Base-by-base conservation (phyloP, 148 eudicot genomes). In the Selenicereus undatus region DNA sequence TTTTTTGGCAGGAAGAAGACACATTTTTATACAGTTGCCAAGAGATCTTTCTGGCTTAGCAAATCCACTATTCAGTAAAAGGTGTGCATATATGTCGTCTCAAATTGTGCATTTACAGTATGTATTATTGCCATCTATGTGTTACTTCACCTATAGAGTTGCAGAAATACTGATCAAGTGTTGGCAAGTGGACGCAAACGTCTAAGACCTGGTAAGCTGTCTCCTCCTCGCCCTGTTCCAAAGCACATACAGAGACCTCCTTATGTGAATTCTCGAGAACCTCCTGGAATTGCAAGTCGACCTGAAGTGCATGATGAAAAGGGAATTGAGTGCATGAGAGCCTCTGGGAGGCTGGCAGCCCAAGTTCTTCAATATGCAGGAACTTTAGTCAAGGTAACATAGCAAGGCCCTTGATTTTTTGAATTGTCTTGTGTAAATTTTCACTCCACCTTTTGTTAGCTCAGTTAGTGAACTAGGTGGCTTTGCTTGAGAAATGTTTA, bases 361-460 rank as follows among this genome's bases (percentile, higher is more conserved):
- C 93, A 82, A 82, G 98, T 96, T 89, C 99, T 92, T 83, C 86
- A 94, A 84, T 86, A 93, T 89, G 99, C 99, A n/a, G 99, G 99
- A 81, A 92, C 97, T 68, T 90, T 96, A 81, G 98, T 94, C 74
- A 96, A 92, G 98, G 98, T 96, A 86, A 79, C 11, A 50, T 62
- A 78, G 36, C 74, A 3, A 70, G 58, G 58, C 52, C 76, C 27
- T 64, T 65, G 51, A 12, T 62, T 66, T 8, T 48, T 74, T 78
- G 72, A 24, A 24, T 52, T 32, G 21, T 71, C 74, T 39, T 29
- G 13, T 48, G 21, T 75, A 39, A 1, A 39, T 21, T 13, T 66
- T 65, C 18, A 26, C 29, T 36, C 9, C 66, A 10, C 50, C 22
- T 58, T 26, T 13, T 9, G 35, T 6, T n/a, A 45, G 27, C 12